Evolutionary conservation across 2,329 filamentous ascomycete species (phyloP), one percentile per base, ranked within the genome.

Genomic region (Fusarium sp.): DNA sequence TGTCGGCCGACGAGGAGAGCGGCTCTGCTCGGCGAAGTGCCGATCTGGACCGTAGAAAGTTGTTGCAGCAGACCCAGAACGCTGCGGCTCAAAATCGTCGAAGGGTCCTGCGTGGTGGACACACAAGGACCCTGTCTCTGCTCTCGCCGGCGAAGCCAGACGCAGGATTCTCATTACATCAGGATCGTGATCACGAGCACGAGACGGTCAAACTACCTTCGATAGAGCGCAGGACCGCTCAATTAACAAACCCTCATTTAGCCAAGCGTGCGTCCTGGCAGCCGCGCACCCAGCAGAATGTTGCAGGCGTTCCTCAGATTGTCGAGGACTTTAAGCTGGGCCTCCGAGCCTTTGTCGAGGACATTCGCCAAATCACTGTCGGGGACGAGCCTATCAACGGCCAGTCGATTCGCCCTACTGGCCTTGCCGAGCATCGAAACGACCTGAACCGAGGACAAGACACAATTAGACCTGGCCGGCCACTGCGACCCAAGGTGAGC

Each of bases 261-360:
- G 80, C 82, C 34, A 90, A 90, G 77, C 86, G 88, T n/a, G 85
- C 87, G 3, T 88, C 88, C 2, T 90, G 88, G 88, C 85, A 88
- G 30, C 86, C 88, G 43, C 84, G 84, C 43, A 82, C 85, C 31
- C 82, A 83, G 31, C 83, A 83, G 44, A 82, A 81, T 31, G 71
- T 77, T 12, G 76, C 82, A 1, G 85, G 79, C 44, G 81, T 89
- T 63, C 94, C 94, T 77, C 93, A 96, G 79, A 91, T 97, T 80
- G 93, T 95, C 15, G 92, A 93, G 64, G 96, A 98, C 80, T 90
- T 99, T 79, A 94, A 91, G 78, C 90, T 96, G 54, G 95, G 96
- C 2, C 83, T 99, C 51, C 95, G 93, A 90, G 97, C 94, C 2
- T 99, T 99, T 80, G 90, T 97, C 64, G 96, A 98, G 78, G 96